Conservation (phyloP, 1,284 basidiomycete genomes). For the Ceratobasidium sp. region DNA sequence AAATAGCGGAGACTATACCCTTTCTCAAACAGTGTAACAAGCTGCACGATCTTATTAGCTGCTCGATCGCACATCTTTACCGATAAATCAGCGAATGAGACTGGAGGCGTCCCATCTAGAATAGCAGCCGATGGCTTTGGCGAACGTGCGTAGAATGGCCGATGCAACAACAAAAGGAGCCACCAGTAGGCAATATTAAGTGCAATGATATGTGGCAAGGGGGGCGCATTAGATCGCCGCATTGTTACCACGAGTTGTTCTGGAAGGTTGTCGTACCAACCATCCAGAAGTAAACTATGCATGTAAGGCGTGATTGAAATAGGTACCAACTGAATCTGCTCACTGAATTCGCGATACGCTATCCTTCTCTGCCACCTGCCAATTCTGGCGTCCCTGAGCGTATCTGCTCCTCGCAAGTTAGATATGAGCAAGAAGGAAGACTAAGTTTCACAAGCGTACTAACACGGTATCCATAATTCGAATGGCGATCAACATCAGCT, state of each 20-base stretch:
- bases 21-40: slow-evolving; percentile 3
- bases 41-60: slow-evolving; percentile 17
- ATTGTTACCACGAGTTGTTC: background rate
- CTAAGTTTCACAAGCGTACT: background rate
- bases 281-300: slow-evolving; percentile 14
- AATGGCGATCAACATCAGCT: slow-evolving; percentile 13
- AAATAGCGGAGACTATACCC: slow-evolving; percentile 9
- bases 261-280: slow-evolving; percentile 16
- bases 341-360: slow-evolving; percentile 58
- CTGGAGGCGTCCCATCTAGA: slow-evolving; percentile 28
- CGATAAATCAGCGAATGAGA: slow-evolving; percentile 41
- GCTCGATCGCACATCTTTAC: slow-evolving; percentile 25
- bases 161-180: slow-evolving; percentile 12
- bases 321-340: slow-evolving; percentile 38
- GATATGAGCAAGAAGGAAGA: background rate
- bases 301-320: background rate
- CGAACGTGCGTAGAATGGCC: slow-evolving; percentile 28
- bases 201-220: slow-evolving; percentile 45
- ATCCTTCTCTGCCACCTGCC: slow-evolving; percentile 3
- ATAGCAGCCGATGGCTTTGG: background rate
- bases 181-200: slow-evolving; percentile 34
- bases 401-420: background rate
- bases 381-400: background rate
- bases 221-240: slow-evolving; percentile 43
- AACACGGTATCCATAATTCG: slow-evolving; percentile 9